phyloP scores from a whole-genome alignment of 352 stramenopile species.

The Globisporangium camurandrum region DNA sequence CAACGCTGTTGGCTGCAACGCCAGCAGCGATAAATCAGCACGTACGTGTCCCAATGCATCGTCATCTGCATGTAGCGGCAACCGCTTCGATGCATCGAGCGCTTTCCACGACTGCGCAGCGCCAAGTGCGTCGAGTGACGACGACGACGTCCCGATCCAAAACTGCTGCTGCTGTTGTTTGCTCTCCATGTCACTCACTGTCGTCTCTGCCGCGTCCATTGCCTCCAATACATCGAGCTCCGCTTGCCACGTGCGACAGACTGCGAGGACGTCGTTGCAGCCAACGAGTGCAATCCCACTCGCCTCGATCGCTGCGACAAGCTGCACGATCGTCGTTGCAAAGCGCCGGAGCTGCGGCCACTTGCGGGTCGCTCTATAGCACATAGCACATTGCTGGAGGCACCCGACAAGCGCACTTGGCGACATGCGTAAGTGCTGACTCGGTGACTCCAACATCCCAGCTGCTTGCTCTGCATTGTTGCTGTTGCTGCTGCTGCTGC shows the following conservation, averaged over 20 bases:
- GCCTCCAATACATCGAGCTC: conserved; percentile 23
- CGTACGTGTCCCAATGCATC: conserved; percentile 5
- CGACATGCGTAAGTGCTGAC: conserved; percentile 29
- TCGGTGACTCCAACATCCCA: conserved; percentile 18
- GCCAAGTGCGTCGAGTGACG: not conserved
- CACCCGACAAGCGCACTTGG: conserved; percentile 26
- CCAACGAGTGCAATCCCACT: conserved; percentile 14
- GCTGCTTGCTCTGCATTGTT: conserved; percentile 16
- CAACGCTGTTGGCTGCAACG: conserved; percentile 22
- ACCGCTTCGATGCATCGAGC: conserved; percentile 5
- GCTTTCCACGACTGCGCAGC: conserved; percentile 20
- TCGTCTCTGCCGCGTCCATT: conserved; percentile 16
- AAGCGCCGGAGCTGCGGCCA: conserved; percentile 35
- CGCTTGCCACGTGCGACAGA: conserved; percentile 23
- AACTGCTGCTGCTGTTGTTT: not conserved
- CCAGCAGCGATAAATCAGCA: conserved; percentile 18
- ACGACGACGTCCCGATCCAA: not conserved
- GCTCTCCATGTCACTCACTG: too few species aligned
- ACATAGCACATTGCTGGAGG: conserved; percentile 41
- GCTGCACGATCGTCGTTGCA: conserved; percentile 17
- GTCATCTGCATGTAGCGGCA: too few species aligned
- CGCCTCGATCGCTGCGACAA: conserved; percentile 18
- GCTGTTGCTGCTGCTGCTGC: not conserved
- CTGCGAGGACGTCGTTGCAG: conserved; percentile 24
- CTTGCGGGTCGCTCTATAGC: conserved; percentile 30